These are phyloP conservation scores for Spergularia bocconei DNA, from an alignment of 148 eudicot genomes.

Conservation along the genomic window DNA sequence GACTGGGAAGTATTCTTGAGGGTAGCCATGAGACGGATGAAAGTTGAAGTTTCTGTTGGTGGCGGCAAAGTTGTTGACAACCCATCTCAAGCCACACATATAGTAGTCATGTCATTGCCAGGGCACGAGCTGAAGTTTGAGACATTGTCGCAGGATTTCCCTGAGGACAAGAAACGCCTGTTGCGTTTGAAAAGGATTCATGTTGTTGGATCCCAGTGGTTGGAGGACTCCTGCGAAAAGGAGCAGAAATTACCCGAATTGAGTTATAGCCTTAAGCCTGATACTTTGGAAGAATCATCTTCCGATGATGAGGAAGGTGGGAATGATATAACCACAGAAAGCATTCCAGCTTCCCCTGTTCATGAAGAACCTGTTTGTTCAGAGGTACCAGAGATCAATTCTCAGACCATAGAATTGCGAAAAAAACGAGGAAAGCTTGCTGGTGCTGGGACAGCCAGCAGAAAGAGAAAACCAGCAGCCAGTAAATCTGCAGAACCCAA, in stretches of 20 bases:
- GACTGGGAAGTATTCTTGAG: slow-evolving; percentile 43
- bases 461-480: slow-evolving; percentile 34
- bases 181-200: slow-evolving; percentile 51
- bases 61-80: slow-evolving; percentile 66
- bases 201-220: slow-evolving; percentile 68
- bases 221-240: slow-evolving; percentile 65
- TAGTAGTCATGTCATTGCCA: slow-evolving; percentile 55
- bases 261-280: slow-evolving; percentile 58
- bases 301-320: slow-evolving; percentile 39
- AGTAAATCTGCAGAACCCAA: slow-evolving; percentile 52
- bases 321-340: slow-evolving; percentile 6
- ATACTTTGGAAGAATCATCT: slow-evolving; percentile 42
- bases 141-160: slow-evolving; percentile 54
- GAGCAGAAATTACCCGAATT: slow-evolving; percentile 55
- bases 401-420: slow-evolving; percentile 33
- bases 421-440: slow-evolving; percentile 67
- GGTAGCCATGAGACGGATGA: slow-evolving; percentile 60
- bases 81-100: slow-evolving; percentile 68
- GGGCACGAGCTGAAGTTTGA: slow-evolving; percentile 41
- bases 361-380: slow-evolving; percentile 27
- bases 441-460: slow-evolving; percentile 19
- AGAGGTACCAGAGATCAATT: slow-evolving; percentile 14
- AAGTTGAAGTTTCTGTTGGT: slow-evolving; percentile 58
- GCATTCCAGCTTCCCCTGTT: slow-evolving; percentile 26
- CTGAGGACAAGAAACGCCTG: slow-evolving; percentile 46